Conservation (phyloP, 2,329 filamentous ascomycete genomes). For the Escovopsis sp. region DNA sequence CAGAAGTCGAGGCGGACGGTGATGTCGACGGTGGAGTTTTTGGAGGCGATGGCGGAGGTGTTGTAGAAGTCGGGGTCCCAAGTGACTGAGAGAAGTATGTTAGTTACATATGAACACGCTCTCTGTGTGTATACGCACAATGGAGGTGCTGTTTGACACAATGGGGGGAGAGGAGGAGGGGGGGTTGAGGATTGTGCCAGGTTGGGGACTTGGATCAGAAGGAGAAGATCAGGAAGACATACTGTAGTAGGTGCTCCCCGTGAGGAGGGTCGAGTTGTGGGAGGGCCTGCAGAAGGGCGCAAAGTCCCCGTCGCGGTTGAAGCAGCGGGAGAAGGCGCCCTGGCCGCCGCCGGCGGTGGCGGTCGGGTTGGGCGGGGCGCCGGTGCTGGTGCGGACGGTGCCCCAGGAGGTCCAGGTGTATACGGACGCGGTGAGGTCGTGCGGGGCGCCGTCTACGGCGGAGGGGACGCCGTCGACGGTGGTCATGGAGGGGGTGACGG, state of each 20-base stretch:
- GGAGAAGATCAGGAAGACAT: slow-evolving; percentile 8
- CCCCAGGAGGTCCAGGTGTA: slow-evolving; percentile 22
- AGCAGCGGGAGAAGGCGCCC: slow-evolving; percentile 35
- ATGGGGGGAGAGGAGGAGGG: background rate
- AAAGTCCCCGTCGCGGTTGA: slow-evolving; percentile 28
- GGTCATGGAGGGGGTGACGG: slow-evolving; percentile 32
- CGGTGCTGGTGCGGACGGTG: slow-evolving; percentile 24
- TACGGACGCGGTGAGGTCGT: slow-evolving; percentile 30
- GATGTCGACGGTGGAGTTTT: slow-evolving; percentile 17
- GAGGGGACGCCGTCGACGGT: slow-evolving; percentile 30
- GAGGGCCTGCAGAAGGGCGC: slow-evolving; percentile 38
- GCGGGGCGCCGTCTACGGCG: slow-evolving; percentile 23
- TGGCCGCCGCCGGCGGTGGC: slow-evolving; percentile 24
- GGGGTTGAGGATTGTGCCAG: too few relatives aligned
- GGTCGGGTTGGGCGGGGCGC: slow-evolving; percentile 29
- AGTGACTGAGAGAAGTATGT: slow-evolving; percentile 26
- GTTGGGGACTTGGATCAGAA: too few relatives aligned
- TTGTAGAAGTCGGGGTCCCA: slow-evolving; percentile 40
- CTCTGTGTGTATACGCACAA: too few relatives aligned
- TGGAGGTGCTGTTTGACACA: background rate
- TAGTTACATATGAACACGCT: too few relatives aligned
- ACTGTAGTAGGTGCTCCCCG: slow-evolving; percentile 37
- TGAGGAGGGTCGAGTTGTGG: slow-evolving; percentile 26
- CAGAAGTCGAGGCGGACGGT: slow-evolving; percentile 25
- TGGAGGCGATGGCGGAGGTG: slow-evolving; percentile 21